Conservation (phyloP, 768 basidiomycete genomes). For the Saitozyma sp. region DNA sequence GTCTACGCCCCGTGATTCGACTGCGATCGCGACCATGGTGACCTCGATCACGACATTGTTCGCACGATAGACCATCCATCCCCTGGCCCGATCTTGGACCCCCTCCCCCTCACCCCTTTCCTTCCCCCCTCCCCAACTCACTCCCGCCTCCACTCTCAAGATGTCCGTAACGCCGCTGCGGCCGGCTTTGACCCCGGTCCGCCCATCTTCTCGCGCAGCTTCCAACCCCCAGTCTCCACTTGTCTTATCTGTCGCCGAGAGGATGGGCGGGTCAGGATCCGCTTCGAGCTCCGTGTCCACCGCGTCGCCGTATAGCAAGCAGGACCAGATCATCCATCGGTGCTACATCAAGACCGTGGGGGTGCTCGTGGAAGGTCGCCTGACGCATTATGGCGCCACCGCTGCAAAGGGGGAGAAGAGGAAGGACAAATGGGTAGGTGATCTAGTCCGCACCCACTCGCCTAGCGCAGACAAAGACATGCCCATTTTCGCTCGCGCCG, state of each 20-base stretch:
- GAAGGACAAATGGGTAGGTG: slow-evolving; percentile 51
- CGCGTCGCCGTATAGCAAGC: slow-evolving; percentile 15
- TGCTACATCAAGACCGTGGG: slow-evolving; percentile 50
- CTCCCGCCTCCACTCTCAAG: too few relatives aligned
- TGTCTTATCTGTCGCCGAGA: neutral
- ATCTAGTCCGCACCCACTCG: neutral
- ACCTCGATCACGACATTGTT: too few relatives aligned
- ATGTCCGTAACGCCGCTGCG: too few relatives aligned
- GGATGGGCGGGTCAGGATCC: neutral
- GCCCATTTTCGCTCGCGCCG: neutral
- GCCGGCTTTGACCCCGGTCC: too few relatives aligned
- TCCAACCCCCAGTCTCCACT: too few relatives aligned
- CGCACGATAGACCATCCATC: too few relatives aligned
- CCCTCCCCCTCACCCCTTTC: too few relatives aligned
- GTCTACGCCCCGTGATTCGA: too few relatives aligned
- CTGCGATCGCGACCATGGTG: too few relatives aligned
- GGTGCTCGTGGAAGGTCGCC: slow-evolving; percentile 42
- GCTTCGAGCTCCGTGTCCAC: slow-evolving; percentile 27
- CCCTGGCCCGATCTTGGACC: too few relatives aligned
- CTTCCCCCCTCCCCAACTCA: too few relatives aligned
- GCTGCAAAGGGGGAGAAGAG: slow-evolving; percentile 25
- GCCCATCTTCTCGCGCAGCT: too few relatives aligned
- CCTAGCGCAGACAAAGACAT: neutral
- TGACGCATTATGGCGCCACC: slow-evolving; percentile 39
- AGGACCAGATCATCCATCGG: slow-evolving; percentile 47